Evolutionary conservation across 2,329 filamentous ascomycete genomes (phyloP).

Genomic region (Colletotrichum salicis): DNA sequence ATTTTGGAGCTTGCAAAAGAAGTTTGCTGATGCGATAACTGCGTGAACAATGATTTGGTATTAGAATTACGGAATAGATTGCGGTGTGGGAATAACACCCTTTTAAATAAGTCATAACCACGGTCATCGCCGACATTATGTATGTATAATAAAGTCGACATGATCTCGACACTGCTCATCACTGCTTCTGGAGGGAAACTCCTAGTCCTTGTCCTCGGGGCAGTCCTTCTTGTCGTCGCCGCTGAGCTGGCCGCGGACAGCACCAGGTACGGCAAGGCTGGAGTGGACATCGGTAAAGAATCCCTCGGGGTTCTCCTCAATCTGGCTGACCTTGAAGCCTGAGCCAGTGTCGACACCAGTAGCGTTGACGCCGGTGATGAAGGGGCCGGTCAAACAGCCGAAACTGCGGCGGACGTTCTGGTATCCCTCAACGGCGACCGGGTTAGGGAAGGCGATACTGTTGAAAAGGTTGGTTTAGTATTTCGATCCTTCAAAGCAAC

Average conservation of each 20-base stretch:
- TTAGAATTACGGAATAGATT: neutral
- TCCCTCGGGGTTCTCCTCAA: slow-evolving; percentile 58
- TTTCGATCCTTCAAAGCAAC: neutral
- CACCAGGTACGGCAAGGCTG: slow-evolving; percentile 58
- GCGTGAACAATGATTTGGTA: neutral
- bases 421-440: slow-evolving; percentile 46
- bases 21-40: rapidly evolving
- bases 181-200: rapidly evolving
- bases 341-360: slow-evolving; percentile 45
- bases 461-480: neutral
- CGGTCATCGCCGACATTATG: neutral
- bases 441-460: slow-evolving; percentile 61
- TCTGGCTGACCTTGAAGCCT: slow-evolving; percentile 60
- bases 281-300: slow-evolving; percentile 68
- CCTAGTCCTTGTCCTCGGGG: slow-evolving; percentile 4
- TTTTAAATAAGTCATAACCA: neutral
- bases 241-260: slow-evolving; percentile 61
- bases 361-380: slow-evolving; percentile 45
- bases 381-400: slow-evolving; percentile 53
- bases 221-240: slow-evolving; percentile 17
- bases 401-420: slow-evolving; percentile 47
- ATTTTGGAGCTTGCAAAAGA: too few relatives aligned
- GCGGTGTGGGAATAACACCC: neutral
- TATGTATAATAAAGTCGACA: neutral
- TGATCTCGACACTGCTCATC: neutral